Conservation (phyloP, 305 asterid genomes). For the Solanum hybrid region DNA sequence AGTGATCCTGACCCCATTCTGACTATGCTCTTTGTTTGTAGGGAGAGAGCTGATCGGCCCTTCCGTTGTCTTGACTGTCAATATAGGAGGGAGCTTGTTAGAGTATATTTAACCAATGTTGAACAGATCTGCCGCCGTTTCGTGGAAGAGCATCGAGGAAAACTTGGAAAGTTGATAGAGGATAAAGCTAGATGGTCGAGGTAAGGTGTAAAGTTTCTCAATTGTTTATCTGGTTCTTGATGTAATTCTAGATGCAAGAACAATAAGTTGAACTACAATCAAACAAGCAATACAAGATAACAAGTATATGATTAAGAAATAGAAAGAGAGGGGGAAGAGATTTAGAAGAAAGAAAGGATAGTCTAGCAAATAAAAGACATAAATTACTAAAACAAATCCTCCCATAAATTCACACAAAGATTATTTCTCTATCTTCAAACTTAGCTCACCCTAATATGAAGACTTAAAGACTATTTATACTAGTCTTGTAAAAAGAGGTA, state of each 20-base stretch:
- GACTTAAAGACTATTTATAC: neutral
- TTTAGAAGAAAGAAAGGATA: neutral
- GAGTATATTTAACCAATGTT: slow-evolving; percentile 88
- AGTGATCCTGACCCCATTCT: neutral
- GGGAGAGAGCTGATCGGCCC: slow-evolving; percentile 93
- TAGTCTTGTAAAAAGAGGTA: neutral
- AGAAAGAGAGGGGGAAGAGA: neutral
- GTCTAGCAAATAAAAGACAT: neutral
- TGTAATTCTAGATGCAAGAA: neutral
- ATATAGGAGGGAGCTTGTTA: slow-evolving; percentile 90
- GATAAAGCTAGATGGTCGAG: slow-evolving; percentile 94
- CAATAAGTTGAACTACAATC: neutral
- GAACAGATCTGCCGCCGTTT: slow-evolving; percentile 94
- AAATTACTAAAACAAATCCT: neutral
- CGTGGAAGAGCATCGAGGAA: slow-evolving; percentile 74
- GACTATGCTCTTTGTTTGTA: slow-evolving; percentile 20
- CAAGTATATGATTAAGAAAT: neutral
- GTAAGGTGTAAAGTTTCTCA: slow-evolving; percentile 30
- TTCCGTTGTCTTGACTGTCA: slow-evolving; percentile 89
- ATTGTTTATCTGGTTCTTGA: neutral
- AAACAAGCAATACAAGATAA: neutral
- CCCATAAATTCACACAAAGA: neutral
- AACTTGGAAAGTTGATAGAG: slow-evolving; percentile 76
- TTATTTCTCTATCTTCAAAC: neutral
- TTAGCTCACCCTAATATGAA: neutral